phyloP scores from a whole-genome alignment of 257 asterid genomes.

The Przewalskia tangutica region DNA sequence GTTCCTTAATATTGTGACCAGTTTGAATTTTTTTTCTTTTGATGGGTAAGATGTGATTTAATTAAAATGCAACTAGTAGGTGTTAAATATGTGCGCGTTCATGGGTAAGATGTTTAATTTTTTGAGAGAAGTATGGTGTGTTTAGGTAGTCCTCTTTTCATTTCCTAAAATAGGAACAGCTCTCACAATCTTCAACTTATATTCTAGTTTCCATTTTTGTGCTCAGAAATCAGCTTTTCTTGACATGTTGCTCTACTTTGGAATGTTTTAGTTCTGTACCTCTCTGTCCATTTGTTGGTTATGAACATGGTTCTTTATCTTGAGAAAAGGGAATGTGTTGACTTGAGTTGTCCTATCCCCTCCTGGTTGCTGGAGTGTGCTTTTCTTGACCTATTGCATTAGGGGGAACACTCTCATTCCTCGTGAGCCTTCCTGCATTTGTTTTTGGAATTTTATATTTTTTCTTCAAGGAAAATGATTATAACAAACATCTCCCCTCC shows the following conservation, averaged over 20 bases:
- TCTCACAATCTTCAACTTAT: neutral
- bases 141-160: neutral
- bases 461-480: neutral
- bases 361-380: neutral
- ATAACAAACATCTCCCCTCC: neutral
- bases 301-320: neutral
- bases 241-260: constrained; percentile 1
- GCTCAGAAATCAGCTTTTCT: neutral
- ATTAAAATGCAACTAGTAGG: neutral
- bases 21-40: neutral
- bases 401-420: neutral
- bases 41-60: neutral
- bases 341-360: neutral
- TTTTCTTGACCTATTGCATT: neutral
- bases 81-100: neutral
- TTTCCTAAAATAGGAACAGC: neutral
- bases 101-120: neutral
- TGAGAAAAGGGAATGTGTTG: neutral
- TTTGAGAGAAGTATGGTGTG: neutral
- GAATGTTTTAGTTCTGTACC: neutral
- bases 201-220: neutral
- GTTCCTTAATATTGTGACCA: neutral
- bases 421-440: neutral
- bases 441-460: neutral
- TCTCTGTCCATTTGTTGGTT: neutral